These are phyloP conservation scores for Vitis cinerea DNA, from an alignment of 164 flowering plant genomes.

Conservation along the genomic window DNA sequence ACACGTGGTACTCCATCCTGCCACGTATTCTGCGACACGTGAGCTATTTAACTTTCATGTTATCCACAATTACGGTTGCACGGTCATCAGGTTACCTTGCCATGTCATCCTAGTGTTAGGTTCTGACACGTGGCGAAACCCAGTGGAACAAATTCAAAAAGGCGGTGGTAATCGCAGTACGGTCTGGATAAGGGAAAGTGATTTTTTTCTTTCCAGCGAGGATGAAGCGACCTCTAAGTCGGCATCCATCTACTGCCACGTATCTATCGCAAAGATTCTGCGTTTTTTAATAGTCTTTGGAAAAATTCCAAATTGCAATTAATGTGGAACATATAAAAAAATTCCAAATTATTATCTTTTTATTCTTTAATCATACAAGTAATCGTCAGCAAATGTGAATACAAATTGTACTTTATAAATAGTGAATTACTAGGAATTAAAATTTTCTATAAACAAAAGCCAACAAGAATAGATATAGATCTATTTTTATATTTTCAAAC, in stretches of 20 bases:
- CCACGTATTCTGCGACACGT: constrained; percentile 16
- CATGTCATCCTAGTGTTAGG: constrained; percentile 9
- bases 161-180: neutral
- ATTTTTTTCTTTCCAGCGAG: neutral
- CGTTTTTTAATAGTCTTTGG: neutral
- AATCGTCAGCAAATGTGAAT: too few species aligned
- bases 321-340: too few species aligned
- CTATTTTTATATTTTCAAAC: too few species aligned
- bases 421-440: too few species aligned
- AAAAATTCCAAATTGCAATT: neutral
- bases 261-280: neutral
- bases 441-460: too few species aligned
- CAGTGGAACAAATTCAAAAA: neutral
- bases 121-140: constrained; percentile 18
- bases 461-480: too few species aligned
- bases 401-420: too few species aligned
- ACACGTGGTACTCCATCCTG: constrained; percentile 19
- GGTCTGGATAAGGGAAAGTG: neutral
- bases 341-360: too few species aligned
- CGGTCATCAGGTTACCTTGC: constrained; percentile 3
- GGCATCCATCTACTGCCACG: neutral
- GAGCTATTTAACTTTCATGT: constrained; percentile 3
- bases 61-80: constrained; percentile 17
- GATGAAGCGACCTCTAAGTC: neutral
- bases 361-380: too few species aligned